Evolutionary conservation across 2,329 filamentous ascomycete species (phyloP), one percentile per base, ranked within the genome.

Genomic region (Ophiostoma triangulosporum): DNA sequence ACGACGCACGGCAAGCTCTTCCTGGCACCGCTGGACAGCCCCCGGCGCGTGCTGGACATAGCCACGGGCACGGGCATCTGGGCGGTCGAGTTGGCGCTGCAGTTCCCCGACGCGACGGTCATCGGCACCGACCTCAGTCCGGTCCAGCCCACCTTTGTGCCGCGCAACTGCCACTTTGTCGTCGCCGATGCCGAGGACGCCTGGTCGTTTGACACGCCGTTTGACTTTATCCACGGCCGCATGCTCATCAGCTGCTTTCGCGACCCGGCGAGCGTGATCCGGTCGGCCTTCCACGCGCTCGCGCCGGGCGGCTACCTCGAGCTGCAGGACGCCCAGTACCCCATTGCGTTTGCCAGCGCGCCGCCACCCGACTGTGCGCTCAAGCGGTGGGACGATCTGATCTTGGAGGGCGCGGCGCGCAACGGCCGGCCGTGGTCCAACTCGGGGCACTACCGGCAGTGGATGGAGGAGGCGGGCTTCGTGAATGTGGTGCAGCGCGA

Each of bases 41-140:
- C 69, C n/a, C 43, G 52, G 32, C 56, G 57, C 6, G 61, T 67
- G 0, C 60, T 68, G 11, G 66, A 68, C 53, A 59, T 68, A 51
- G 74, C 72, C 48, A 77, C 74, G 1, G 74, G 76, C 57, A 76
- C 75, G 35, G 74, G 74, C 46, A 79, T 80, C 65, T 86, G 83
- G 83, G 79, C 80, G 12, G 81, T 86, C 56, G 77, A 84, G 60
- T 76, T 86, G 69, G 56, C 57, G 11, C 38, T 48, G 3, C 32
- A 51, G n/a, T 58, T 52, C 29, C 57, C 57, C 11, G 55, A 55
- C 0, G 20, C 56, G 6, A 5, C 50, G 3, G 48, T 58, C 6
- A 11, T 54, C 15, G 57, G 57, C 35, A 58, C 54, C 1, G 57
- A 58, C 48, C 56, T 57, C 14, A 56, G 56, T 17, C 56, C 56